phyloP scores from a whole-genome alignment of 1,139 yeast species.

The Ogataea hybrid region DNA sequence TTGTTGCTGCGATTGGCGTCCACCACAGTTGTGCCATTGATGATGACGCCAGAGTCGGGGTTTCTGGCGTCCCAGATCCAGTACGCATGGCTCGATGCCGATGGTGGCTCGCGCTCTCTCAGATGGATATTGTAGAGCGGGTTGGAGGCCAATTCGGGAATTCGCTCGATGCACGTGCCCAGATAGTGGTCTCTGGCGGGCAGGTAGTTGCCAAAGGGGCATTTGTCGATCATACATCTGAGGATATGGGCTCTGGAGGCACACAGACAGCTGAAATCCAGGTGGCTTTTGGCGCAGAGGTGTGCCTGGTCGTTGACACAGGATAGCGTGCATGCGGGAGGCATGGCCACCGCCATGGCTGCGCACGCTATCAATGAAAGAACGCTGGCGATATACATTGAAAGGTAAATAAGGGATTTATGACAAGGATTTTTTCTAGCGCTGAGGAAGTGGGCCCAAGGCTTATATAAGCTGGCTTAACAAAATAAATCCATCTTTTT shows the following conservation, averaged over 20 bases:
- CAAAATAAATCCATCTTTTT: too few species aligned
- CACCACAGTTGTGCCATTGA: not conserved
- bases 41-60: not conserved
- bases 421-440: slow-evolving; percentile 1
- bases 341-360: slow-evolving; percentile 36
- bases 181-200: slow-evolving; percentile 53
- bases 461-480: not conserved
- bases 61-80: slow-evolving; percentile 2
- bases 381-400: slow-evolving; percentile 2
- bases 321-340: slow-evolving; percentile 53
- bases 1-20: not conserved
- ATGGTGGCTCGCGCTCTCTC: slow-evolving; percentile 1
- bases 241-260: slow-evolving; percentile 35
- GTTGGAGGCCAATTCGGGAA: slow-evolving; percentile 22
- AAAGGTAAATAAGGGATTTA: slow-evolving; percentile 1
- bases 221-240: slow-evolving; percentile 46
- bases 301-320: slow-evolving; percentile 43
- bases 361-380: not conserved
- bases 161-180: slow-evolving; percentile 51
- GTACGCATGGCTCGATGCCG: not conserved
- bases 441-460: slow-evolving; percentile 1
- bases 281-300: slow-evolving; percentile 34
- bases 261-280: slow-evolving; percentile 44
- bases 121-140: slow-evolving; percentile 21
- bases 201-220: slow-evolving; percentile 47